phyloP scores from a whole-genome alignment of 2,329 filamentous ascomycete species.

The Trematosphaeria pertusa region DNA sequence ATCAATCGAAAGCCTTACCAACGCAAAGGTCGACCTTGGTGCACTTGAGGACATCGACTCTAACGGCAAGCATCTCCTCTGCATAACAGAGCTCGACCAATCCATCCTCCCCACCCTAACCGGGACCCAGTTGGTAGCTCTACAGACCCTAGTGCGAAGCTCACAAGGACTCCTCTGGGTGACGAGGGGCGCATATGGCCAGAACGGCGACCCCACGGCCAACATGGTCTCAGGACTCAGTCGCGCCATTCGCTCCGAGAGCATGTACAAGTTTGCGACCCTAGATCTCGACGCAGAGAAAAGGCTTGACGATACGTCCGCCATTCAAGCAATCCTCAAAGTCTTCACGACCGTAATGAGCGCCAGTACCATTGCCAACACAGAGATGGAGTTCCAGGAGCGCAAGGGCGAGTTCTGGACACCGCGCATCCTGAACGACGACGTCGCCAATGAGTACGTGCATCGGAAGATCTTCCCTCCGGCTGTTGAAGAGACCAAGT shows the following conservation, averaged over 20 bases:
- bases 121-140: slow-evolving; percentile 9
- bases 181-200: slow-evolving; percentile 15
- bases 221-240: slow-evolving; percentile 23
- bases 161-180: slow-evolving; percentile 20
- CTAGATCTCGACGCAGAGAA: slow-evolving; percentile 19
- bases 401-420: slow-evolving; percentile 22
- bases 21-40: slow-evolving; percentile 11
- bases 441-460: slow-evolving; percentile 29
- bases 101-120: slow-evolving; percentile 13
- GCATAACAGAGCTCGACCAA: slow-evolving; percentile 16
- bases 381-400: slow-evolving; percentile 27
- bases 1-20: slow-evolving; percentile 11
- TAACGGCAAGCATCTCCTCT: slow-evolving; percentile 17
- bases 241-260: slow-evolving; percentile 21
- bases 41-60: slow-evolving; percentile 13
- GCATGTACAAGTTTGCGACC: slow-evolving; percentile 20
- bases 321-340: slow-evolving; percentile 14
- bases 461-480: slow-evolving; percentile 28
- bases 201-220: slow-evolving; percentile 9
- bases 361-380: slow-evolving; percentile 3
- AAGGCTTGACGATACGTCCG: slow-evolving; percentile 1
- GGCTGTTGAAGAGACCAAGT: slow-evolving; percentile 19
- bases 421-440: slow-evolving; percentile 26
- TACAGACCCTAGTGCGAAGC: slow-evolving; percentile 13
- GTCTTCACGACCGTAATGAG: slow-evolving; percentile 16